Base-by-base conservation (phyloP, 345 rosid genomes). In the Sonneratia alba region DNA sequence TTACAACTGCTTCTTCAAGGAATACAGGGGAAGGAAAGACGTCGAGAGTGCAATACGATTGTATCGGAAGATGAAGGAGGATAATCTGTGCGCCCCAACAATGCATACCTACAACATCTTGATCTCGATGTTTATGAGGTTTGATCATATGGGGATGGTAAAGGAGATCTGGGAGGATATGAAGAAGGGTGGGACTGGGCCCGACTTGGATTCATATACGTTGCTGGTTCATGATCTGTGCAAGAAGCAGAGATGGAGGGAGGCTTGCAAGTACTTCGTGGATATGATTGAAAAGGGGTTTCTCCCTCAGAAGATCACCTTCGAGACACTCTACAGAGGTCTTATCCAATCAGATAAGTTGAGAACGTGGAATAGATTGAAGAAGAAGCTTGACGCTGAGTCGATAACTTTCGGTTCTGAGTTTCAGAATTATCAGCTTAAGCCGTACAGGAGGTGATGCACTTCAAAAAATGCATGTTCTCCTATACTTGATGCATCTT, bases 311-410 rank as follows among this genome's bases (percentile, higher is more conserved):
- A 89, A 87, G 77, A 75, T 82, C 45, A 91, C 97, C 42, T 89
- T 93, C 74, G 96, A 93, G 85, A 91, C 86, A 1, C 83, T 93
- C 1, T 91, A 89, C 74, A 82, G 49, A 75, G 96, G 97, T 36
- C 77, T 93, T 62, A 91, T 91, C 77, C 98, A 94, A 64, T 87
- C 97, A 56, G 84, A 87, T 80, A 91, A 84, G 91, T 59, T 89
- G 83, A 91, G 89, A 76, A 94, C 91, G 21, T 91, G 98, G 97
- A 88, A 93, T 79, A 87, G 96, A 75, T 78, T 94, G 83, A 91
- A 89, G 87, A 91, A 85, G 84, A 91, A 79, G 80, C 93, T 91
- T 14, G 93, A 94, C 55, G 83, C 88, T 61, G 96, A 94, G 71
- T 88, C 91, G 0, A 82, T 86, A 69, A 85, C 87, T 0, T 88